A percentile compares a stretch with the other conserved stretches of the same genome.
phyloP scores from a whole-genome alignment of 257 asterid species.

The Nicotiana noctiflora region DNA sequence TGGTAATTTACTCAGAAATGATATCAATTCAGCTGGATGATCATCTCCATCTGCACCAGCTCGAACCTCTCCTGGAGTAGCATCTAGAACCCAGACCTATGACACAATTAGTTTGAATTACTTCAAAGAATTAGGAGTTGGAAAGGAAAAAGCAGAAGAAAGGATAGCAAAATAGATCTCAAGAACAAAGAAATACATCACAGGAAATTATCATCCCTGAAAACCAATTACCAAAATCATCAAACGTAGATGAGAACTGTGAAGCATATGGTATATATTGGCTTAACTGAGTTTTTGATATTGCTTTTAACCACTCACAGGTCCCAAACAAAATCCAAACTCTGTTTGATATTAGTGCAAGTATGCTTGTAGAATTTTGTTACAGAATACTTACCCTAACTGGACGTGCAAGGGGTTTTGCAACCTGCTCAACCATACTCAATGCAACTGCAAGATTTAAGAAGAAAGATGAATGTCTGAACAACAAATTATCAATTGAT shows the following conservation, averaged over 20 bases:
- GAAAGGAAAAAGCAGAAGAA: not conserved
- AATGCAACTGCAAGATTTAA: slow-evolving; percentile 61
- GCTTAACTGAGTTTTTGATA: not conserved
- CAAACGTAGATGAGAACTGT: not conserved
- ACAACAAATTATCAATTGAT: not conserved
- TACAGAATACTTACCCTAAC: slow-evolving; percentile 62
- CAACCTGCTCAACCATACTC: slow-evolving; percentile 96
- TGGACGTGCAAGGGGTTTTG: slow-evolving; percentile 97
- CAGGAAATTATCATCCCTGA: not conserved
- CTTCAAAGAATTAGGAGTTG: not conserved
- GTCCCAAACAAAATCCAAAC: not conserved
- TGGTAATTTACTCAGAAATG: slow-evolving; percentile 61
- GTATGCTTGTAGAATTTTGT: not conserved
- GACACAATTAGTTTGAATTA: slow-evolving; percentile 9
- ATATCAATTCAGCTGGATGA: slow-evolving; percentile 91
- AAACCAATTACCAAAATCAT: not conserved
- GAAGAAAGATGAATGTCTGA: slow-evolving; percentile 9
- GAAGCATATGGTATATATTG: not conserved
- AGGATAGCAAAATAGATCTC: not conserved
- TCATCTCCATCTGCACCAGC: slow-evolving; percentile 96
- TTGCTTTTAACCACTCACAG: not conserved
- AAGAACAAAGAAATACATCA: not conserved
- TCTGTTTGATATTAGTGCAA: not conserved
- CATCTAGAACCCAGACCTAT: slow-evolving; percentile 94
- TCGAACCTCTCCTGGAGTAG: slow-evolving; percentile 96